phyloP scores from a whole-genome alignment of 129 eudicot genomes.

The Scalesia atractyloides region DNA sequence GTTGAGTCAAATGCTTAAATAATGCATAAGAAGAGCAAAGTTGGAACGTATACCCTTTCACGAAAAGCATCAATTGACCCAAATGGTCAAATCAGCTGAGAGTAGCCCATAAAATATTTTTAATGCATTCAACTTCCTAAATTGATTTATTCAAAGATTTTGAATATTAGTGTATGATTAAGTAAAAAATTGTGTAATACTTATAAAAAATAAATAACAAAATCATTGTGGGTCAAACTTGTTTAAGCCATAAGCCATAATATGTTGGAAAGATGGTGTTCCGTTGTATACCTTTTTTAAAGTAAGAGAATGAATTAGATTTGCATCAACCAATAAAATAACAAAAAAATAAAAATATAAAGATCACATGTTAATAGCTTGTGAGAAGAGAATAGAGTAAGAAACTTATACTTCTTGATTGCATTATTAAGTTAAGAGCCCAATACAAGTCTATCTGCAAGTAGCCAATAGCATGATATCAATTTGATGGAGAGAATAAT shows the following conservation, averaged over 20 bases:
- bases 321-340: background rate
- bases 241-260: background rate
- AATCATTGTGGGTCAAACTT: background rate
- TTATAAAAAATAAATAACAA: background rate
- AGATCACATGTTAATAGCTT: constrained; percentile 2
- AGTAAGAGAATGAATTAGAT: background rate
- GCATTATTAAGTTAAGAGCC: constrained; percentile 77
- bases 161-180: too few relatives aligned
- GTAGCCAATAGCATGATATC: constrained; percentile 13
- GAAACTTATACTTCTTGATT: constrained; percentile 54
- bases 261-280: background rate
- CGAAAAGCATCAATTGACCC: too few relatives aligned
- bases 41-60: too few relatives aligned
- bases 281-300: background rate
- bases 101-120: too few relatives aligned
- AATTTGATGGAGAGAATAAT: background rate
- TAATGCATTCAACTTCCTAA: too few relatives aligned
- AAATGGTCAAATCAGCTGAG: too few relatives aligned
- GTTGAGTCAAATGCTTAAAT: too few relatives aligned
- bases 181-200: background rate
- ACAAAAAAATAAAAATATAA: background rate
- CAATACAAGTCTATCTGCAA: constrained; percentile 76
- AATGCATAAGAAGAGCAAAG: too few relatives aligned
- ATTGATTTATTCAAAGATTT: too few relatives aligned
- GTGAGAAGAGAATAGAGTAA: constrained; percentile 49